Conservation (phyloP, 352 stramenopile species). For the Pythium rhizo-oryzae region DNA sequence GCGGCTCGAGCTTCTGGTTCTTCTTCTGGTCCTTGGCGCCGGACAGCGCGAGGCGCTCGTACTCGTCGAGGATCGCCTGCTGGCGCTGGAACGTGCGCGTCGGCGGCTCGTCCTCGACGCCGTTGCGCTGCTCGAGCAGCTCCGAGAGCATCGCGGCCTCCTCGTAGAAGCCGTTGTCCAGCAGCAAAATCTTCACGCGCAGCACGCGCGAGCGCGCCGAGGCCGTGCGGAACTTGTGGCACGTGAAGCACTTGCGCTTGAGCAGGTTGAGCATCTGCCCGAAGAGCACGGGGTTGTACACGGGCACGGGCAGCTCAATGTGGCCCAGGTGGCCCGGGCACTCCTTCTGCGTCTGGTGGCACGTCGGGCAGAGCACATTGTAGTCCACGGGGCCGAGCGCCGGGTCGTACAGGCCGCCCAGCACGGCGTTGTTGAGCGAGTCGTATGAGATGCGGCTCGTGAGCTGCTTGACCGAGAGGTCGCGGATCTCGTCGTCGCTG, state of each 20-base stretch:
- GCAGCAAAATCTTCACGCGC: constrained; percentile 91
- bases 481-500: constrained; percentile 96
- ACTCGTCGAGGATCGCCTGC: constrained; percentile 89
- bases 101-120: constrained; percentile 79
- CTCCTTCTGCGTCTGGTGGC: constrained; percentile 93
- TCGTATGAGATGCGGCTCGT: constrained; percentile 96
- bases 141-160: constrained; percentile 78
- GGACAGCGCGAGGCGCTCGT: constrained; percentile 85
- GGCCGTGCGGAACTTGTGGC: constrained; percentile 95
- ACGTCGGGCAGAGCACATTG: constrained; percentile 95
- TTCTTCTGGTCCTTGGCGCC: constrained; percentile 31
- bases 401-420: constrained; percentile 97
- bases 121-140: constrained; percentile 86
- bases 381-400: constrained; percentile 93
- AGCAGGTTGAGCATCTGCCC: constrained; percentile 94
- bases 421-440: constrained; percentile 93
- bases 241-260: constrained; percentile 98
- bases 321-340: constrained; percentile 99
- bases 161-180: constrained; percentile 88
- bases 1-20: constrained; percentile 36
- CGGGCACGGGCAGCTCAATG: constrained; percentile 98
- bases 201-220: constrained; percentile 78
- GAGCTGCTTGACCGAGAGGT: constrained; percentile 97
- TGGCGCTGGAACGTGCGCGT: constrained; percentile 76
- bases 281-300: constrained; percentile 99